Conservation (phyloP, 192 early-diverging fungal genomes). For the Coemansia sp. region DNA sequence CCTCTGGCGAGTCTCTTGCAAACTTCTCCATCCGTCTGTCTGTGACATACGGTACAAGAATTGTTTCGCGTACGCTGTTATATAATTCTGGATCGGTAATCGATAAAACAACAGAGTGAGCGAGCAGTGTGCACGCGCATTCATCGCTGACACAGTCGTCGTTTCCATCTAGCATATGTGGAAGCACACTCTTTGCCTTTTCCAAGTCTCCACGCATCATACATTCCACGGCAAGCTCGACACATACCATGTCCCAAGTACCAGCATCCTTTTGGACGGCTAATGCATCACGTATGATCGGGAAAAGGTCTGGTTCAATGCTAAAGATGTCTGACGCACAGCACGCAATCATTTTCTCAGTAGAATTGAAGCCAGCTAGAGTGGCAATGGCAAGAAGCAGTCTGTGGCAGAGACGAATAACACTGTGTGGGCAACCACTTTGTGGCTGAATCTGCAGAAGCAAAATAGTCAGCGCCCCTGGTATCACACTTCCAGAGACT, state of each 20-base stretch:
- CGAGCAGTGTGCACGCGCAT: conserved; percentile 19
- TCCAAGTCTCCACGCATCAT: conserved; percentile 33
- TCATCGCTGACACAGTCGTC: not conserved
- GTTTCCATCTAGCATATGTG: not conserved
- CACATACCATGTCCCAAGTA: conserved; percentile 6
- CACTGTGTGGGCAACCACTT: conserved; percentile 10
- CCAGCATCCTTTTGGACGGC: conserved; percentile 9
- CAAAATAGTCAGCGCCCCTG: conserved; percentile 32
- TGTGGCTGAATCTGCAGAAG: conserved; percentile 18
- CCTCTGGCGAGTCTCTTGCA: conserved; percentile 14
- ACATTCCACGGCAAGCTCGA: conserved; percentile 23
- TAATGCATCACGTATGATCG: conserved; percentile 1
- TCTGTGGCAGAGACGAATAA: conserved; percentile 23
- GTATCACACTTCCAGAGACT: conserved; percentile 15
- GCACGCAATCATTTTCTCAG: conserved; percentile 6
- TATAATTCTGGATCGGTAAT: conserved; percentile 14
- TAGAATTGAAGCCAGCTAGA: conserved; percentile 11
- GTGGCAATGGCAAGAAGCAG: conserved; percentile 23
- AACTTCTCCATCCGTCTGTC: conserved; percentile 11
- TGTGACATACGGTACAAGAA: conserved; percentile 19
- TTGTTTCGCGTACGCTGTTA: conserved; percentile 10
- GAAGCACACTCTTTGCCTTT: conserved; percentile 4
- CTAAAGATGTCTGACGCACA: conserved; percentile 30
- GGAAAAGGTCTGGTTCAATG: conserved; percentile 24
- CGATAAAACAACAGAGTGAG: conserved; percentile 27